Percentiles rank a stretch among this genome's conserved stretches.
These are phyloP conservation scores for Arthrobotrys sinensis DNA, from an alignment of 2,329 filamentous ascomycete species.

Conservation along the genomic window DNA sequence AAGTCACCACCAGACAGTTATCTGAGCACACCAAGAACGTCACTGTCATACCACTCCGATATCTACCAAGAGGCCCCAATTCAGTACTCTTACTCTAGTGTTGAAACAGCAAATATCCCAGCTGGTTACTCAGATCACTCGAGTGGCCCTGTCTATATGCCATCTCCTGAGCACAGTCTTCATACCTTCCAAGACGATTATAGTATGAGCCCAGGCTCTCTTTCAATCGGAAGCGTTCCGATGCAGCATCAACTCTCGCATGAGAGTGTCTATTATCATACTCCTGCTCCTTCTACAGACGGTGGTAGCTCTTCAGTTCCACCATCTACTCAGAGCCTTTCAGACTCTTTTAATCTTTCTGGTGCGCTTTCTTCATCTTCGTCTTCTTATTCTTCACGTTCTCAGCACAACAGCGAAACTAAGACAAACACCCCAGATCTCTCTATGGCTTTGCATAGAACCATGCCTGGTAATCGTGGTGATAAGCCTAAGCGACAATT, in stretches of 20 bases:
- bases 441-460: conserved; percentile 58
- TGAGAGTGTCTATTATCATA: conserved; percentile 55
- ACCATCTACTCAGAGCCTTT: conserved; percentile 29
- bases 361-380: conserved; percentile 61
- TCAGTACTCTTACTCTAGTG: conserved; percentile 37
- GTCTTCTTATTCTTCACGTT: conserved; percentile 45
- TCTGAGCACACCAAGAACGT: conserved; percentile 50
- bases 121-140: conserved; percentile 26
- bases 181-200: conserved; percentile 44
- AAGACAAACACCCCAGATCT: conserved; percentile 53
- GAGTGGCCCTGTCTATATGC: conserved; percentile 36
- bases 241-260: conserved; percentile 58
- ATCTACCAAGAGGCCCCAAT: conserved; percentile 34
- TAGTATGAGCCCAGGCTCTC: conserved; percentile 39
- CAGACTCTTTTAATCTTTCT: conserved; percentile 50
- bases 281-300: conserved; percentile 44
- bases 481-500: conserved; percentile 66
- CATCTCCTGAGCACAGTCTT: conserved; percentile 51
- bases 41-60: conserved; percentile 42
- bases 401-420: conserved; percentile 36
- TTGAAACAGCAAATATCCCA: conserved; percentile 40
- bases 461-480: conserved; percentile 34
- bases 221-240: conserved; percentile 37
- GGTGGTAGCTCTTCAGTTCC: conserved; percentile 37
- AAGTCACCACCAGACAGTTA: conserved; percentile 31